Conservation (phyloP, 768 basidiomycete species). For the Amanita molliuscula region DNA sequence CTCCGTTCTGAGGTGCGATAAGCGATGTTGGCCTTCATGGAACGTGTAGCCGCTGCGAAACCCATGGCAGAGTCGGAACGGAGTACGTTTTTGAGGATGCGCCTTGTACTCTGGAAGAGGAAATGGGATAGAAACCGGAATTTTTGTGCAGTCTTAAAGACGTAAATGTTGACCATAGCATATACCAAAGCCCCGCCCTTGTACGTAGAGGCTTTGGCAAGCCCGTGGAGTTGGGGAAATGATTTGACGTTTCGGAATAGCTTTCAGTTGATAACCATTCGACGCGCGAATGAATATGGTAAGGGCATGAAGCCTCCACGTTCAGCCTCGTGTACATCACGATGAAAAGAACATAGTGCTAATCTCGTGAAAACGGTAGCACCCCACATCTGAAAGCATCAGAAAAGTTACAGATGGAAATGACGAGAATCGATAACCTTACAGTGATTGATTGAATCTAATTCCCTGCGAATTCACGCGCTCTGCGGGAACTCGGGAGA, state of each 20-base stretch:
- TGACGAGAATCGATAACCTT: constrained; percentile 5
- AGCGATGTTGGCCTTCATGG: constrained; percentile 11
- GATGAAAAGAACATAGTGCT: neutral
- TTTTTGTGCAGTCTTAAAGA: constrained; percentile 27
- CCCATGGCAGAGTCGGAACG: constrained; percentile 6
- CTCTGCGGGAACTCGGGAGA: neutral
- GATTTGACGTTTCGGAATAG: neutral
- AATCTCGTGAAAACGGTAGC: neutral
- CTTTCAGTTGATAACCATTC: constrained; percentile 2
- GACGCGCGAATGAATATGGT: constrained; percentile 2
- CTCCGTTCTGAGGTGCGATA: constrained; percentile 6
- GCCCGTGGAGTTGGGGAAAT: neutral
- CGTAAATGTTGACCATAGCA: constrained; percentile 27
- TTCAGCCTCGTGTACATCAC: constrained; percentile 8
- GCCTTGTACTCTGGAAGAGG: constrained; percentile 22
- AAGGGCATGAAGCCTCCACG: constrained; percentile 6
- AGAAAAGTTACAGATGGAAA: neutral
- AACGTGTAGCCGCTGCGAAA: constrained; percentile 7
- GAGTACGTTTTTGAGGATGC: constrained; percentile 13
- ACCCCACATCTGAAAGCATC: neutral
- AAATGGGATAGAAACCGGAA: constrained; percentile 21
- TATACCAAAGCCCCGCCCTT: constrained; percentile 4
- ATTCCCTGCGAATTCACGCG: neutral
- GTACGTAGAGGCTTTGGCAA: neutral
- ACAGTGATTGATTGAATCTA: neutral